Base-by-base conservation (phyloP, 805 yeast genomes). In the Tanozyma kutaoensis region DNA sequence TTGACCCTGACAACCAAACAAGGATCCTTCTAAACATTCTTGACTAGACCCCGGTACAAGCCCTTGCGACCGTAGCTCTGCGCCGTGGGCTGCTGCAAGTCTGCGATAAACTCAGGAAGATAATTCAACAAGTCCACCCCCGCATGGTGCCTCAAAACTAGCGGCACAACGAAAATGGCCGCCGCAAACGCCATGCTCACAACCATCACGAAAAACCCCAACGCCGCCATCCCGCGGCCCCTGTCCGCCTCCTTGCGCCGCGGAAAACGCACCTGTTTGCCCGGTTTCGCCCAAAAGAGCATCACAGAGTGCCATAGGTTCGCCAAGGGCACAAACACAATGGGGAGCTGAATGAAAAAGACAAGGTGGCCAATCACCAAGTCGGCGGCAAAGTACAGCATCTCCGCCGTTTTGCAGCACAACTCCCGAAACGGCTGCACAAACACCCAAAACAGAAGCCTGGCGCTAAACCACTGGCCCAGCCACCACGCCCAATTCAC, bases 401-500 rank as follows among this genome's bases (percentile, higher is more conserved):
- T 57, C 43, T 78, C 91, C 39, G 67, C 62, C 1, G 66, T 49
- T 39, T 78, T 78, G 31, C 81, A 75, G 14, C 68, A 30, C 27
- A 55, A 68, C 42, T 77, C 88, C 39, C 88, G 51, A 3, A 63
- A 32, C 1, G 85, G 85, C 35, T 76, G 85, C 3, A 74, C 53
- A 5, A 76, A 28, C 1, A 69, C 53, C 25, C 64, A 47, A 70
- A 76, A 69, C 0, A 85, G 82, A 24, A 76, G 54, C 0, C 73
- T 73, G 0, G 74, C 61, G 10, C 61, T 62, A 25, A 65, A 41
- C 88, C 88, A 78, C 30, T 62, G 69, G 0, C 86, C 85, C 8
- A 81, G 66, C 85, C 72, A 68, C 72, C 72, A 68, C 2, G 86
- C 76, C 20, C 66, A 45, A 39, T 76, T 79, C 0, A 80, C 52